Conservation (phyloP, 768 basidiomycete species). For the Kwoniella dejecticola region DNA sequence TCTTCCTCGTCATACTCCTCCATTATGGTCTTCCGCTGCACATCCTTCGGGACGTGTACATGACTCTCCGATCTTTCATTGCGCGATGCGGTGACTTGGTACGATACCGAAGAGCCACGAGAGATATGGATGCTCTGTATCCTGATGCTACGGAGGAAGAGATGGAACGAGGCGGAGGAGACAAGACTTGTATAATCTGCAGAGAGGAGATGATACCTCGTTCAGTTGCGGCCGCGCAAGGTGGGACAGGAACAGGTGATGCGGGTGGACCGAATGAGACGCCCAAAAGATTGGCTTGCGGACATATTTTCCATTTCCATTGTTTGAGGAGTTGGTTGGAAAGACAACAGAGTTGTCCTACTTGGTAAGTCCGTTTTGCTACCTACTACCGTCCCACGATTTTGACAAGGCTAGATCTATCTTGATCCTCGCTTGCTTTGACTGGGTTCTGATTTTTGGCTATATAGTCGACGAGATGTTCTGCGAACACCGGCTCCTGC, state of each 20-base stretch:
- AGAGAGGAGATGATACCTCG: slow-evolving; percentile 81
- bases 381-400: no score
- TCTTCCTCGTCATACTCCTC: slow-evolving; percentile 91
- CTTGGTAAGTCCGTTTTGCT: slow-evolving; percentile 92
- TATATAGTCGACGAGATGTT: slow-evolving; percentile 44
- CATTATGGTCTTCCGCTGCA: slow-evolving; percentile 94
- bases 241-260: slow-evolving; percentile 7
- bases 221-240: slow-evolving; percentile 49
- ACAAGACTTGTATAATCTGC: slow-evolving; percentile 96
- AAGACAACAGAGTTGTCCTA: slow-evolving; percentile 97
- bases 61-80: slow-evolving; percentile 90
- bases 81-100: slow-evolving; percentile 81
- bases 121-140: slow-evolving; percentile 94
- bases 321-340: slow-evolving; percentile 97
- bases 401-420: neutral
- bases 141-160: slow-evolving; percentile 89
- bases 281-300: slow-evolving; percentile 94
- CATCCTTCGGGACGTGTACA: slow-evolving; percentile 94
- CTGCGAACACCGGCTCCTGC: slow-evolving; percentile 27
- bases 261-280: slow-evolving; percentile 78
- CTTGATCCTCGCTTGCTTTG: no score
- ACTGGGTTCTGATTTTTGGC: neutral
- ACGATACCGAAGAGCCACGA: slow-evolving; percentile 88
- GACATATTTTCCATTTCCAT: slow-evolving; percentile 97
- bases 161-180: slow-evolving; percentile 73